phyloP scores from a whole-genome alignment of 169 alveolate genomes.

The Eimeria acervulina region DNA sequence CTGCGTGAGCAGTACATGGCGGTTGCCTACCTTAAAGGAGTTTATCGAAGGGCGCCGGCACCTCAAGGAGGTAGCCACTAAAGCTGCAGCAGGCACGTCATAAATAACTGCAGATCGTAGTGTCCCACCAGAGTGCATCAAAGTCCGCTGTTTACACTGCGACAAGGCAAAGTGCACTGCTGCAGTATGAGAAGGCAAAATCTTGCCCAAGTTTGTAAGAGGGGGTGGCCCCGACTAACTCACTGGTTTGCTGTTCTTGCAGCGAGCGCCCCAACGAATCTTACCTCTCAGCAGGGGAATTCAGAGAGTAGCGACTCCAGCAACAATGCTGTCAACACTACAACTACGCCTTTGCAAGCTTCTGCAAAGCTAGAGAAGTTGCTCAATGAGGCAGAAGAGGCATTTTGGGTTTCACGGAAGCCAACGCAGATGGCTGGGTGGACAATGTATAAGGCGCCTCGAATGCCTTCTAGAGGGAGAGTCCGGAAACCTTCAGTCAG shows the following conservation, averaged over 20 bases:
- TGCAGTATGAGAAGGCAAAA: background rate
- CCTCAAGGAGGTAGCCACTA: conserved; percentile 60
- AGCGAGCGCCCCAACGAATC: background rate
- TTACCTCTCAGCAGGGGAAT: background rate
- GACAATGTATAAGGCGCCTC: background rate
- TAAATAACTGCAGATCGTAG: background rate
- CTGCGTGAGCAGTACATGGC: conserved; percentile 41
- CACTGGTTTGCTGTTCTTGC: background rate
- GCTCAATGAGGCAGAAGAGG: conserved; percentile 46
- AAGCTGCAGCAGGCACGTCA: conserved; percentile 50
- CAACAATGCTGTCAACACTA: background rate
- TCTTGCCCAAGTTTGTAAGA: background rate
- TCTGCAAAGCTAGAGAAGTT: conserved; percentile 35
- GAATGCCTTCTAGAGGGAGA: background rate
- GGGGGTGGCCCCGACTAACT: too few relatives aligned
- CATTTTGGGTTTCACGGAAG: conserved; percentile 41
- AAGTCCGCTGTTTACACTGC: background rate
- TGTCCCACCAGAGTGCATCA: background rate
- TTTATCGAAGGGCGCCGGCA: conserved; percentile 10
- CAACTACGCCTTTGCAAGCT: background rate
- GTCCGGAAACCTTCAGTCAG: background rate
- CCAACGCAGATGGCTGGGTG: conserved; percentile 48
- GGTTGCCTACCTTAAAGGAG: conserved; percentile 45
- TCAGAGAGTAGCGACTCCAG: background rate
- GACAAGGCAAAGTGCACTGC: background rate